These are phyloP conservation scores for Candida sp. DNA, from an alignment of 1,139 yeast genomes.

Conservation along the genomic window DNA sequence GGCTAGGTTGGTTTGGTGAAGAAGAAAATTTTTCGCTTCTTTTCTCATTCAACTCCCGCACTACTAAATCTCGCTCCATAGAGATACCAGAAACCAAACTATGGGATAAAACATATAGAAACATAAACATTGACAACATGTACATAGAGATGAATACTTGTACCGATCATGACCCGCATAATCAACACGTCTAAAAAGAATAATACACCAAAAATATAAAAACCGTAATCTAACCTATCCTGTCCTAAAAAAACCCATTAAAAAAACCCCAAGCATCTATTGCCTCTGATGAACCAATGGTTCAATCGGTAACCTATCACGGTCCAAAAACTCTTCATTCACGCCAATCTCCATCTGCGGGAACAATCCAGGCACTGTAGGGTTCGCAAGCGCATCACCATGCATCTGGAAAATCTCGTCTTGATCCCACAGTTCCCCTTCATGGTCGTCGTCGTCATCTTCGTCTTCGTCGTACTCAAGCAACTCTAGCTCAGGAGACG, in stretches of 20 bases:
- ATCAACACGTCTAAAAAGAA: background rate
- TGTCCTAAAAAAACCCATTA: background rate
- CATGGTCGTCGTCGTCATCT: conserved; percentile 16
- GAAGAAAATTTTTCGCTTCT: background rate
- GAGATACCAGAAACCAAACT: no score
- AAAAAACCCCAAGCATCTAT: conserved; percentile 3
- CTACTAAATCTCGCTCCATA: background rate
- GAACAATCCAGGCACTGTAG: conserved; percentile 40
- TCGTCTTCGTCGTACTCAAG: conserved; percentile 16
- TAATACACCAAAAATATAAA: background rate
- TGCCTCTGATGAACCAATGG: conserved; percentile 26
- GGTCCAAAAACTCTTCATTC: conserved; percentile 25
- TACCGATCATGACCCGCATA: background rate
- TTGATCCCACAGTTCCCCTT: conserved; percentile 10
- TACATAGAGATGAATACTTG: background rate
- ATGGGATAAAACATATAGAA: no score
- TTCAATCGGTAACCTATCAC: conserved; percentile 33
- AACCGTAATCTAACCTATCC: background rate
- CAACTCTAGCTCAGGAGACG: background rate
- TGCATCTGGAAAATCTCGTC: conserved; percentile 6
- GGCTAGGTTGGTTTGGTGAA: background rate
- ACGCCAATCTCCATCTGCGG: conserved; percentile 37
- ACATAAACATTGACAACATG: background rate
- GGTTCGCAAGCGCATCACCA: conserved; percentile 20
- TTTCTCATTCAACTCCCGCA: background rate